These are phyloP conservation scores for Mucor velutinosus DNA, from an alignment of 371 early-diverging fungal species.

Conservation along the genomic window DNA sequence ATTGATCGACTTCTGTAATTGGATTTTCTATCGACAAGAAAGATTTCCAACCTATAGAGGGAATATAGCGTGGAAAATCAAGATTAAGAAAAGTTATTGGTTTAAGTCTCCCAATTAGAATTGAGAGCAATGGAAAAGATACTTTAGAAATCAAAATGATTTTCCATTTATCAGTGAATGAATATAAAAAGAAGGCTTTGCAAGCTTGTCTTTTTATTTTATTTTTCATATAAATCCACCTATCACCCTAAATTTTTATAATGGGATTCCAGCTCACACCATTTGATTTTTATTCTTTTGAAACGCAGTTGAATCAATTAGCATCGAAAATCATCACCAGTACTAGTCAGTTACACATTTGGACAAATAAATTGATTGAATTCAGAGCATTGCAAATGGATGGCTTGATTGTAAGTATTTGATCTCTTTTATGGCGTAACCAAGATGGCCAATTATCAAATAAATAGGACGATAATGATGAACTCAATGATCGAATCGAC, in stretches of 20 bases:
- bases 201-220: neutral
- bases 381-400: neutral
- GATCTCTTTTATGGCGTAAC: neutral
- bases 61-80: neutral
- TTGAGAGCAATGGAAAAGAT: neutral
- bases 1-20: neutral
- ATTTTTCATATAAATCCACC: neutral
- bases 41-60: too few species aligned
- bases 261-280: neutral
- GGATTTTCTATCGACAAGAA: neutral
- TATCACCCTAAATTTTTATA: too few species aligned
- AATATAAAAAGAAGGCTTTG: neutral
- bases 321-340: neutral
- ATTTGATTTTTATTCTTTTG: neutral
- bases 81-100: neutral
- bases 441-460: too few species aligned
- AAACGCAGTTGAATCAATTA: neutral
- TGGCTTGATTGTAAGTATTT: neutral
- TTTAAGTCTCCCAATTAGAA: neutral
- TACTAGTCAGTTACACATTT: neutral
- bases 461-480: neutral
- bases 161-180: neutral
- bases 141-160: neutral
- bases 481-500: neutral
- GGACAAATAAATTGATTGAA: neutral